Evolutionary conservation across 768 basidiomycete genomes (phyloP).

Genomic region (Clathrus columnatus): DNA sequence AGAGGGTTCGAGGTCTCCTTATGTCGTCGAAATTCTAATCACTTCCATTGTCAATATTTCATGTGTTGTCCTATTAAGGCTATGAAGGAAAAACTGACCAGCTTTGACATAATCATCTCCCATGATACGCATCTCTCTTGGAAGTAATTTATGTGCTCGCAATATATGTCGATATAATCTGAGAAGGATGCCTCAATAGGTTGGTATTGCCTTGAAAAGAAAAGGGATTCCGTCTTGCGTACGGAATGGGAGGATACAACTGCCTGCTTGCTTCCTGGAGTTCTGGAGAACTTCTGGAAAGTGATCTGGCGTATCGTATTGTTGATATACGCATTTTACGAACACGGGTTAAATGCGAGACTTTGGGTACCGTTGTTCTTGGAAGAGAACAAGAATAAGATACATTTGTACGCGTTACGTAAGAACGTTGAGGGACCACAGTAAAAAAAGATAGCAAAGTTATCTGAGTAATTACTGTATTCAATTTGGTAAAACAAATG

Average conservation of each 20-base stretch:
- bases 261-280: slow-evolving; percentile 54
- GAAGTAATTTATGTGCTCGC: slow-evolving; percentile 67
- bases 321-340: slow-evolving; percentile 15
- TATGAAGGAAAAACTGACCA: slow-evolving; percentile 31
- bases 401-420: not conserved
- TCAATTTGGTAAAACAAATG: not conserved
- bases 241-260: slow-evolving; percentile 81
- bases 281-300: slow-evolving; percentile 49
- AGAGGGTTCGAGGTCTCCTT: slow-evolving; percentile 71
- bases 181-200: not conserved
- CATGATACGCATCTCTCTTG: slow-evolving; percentile 70
- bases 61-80: not conserved
- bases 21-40: slow-evolving; percentile 82
- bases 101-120: slow-evolving; percentile 83
- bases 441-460: not conserved
- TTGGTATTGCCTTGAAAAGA: not conserved
- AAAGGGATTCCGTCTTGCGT: slow-evolving; percentile 20
- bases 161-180: slow-evolving; percentile 79
- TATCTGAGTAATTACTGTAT: not conserved
- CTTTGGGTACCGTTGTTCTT: not conserved
- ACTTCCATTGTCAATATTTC: not conserved
- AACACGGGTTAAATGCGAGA: not conserved
- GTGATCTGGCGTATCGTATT: slow-evolving; percentile 38
- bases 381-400: not conserved
- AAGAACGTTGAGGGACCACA: not conserved